Conservation (phyloP, 2,329 filamentous ascomycete species). For the Exophiala oligosperma region DNA sequence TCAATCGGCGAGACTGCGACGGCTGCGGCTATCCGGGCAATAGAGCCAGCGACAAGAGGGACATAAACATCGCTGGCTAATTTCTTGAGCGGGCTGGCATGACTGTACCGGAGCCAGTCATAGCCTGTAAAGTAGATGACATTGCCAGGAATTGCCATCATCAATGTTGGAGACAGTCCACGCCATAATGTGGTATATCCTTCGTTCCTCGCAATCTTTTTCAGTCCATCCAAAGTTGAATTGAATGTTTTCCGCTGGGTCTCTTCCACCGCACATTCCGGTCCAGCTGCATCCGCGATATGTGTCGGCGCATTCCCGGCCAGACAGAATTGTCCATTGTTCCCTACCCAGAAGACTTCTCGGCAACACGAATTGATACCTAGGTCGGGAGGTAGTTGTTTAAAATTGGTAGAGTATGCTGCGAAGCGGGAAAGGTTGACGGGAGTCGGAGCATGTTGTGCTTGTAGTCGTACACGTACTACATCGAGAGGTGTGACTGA, state of each 20-base stretch:
- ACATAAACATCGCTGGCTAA: constrained; percentile 68
- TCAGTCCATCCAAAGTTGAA: constrained; percentile 86
- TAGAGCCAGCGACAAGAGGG: constrained; percentile 76
- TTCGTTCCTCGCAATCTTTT: constrained; percentile 94
- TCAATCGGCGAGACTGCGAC: constrained; percentile 86
- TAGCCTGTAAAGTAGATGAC: constrained; percentile 99
- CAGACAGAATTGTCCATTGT: constrained; percentile 77
- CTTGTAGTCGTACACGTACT: constrained; percentile 90
- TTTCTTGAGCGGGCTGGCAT: constrained; percentile 68
- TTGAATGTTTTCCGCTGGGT: constrained; percentile 79
- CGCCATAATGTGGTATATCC: constrained; percentile 85
- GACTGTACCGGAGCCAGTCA: constrained; percentile 82
- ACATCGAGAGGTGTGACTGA: constrained; percentile 93
- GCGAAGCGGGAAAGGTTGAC: constrained; percentile 57
- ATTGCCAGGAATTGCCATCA: constrained; percentile 93
- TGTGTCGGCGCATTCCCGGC: constrained; percentile 53
- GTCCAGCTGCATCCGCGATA: constrained; percentile 48
- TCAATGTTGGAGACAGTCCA: constrained; percentile 86
- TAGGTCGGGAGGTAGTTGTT: constrained; percentile 75
- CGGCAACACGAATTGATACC: constrained; percentile 94
- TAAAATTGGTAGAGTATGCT: constrained; percentile 56
- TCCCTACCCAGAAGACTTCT: constrained; percentile 94
- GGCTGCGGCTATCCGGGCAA: constrained; percentile 77
- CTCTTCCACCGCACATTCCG: constrained; percentile 84
- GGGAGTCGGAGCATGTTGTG: constrained; percentile 62